phyloP scores from a whole-genome alignment of 208 protist species.

The Crithidia bombi region DNA sequence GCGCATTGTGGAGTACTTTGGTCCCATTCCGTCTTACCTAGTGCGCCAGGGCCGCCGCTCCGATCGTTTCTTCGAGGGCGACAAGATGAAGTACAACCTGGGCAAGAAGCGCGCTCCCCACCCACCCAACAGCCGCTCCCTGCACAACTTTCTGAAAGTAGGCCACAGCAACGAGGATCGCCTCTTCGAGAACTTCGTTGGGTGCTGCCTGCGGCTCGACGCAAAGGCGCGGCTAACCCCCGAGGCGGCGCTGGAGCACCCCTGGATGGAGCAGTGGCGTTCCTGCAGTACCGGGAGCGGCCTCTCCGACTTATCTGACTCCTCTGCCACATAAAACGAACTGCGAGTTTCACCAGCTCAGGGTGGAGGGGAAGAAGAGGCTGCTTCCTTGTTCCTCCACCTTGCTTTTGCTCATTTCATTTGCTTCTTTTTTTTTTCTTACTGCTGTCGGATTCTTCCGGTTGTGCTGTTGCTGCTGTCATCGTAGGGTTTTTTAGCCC shows the following conservation, averaged over 20 bases:
- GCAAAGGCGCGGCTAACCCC: conserved; percentile 74
- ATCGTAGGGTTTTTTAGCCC: no score
- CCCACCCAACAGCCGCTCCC: conserved; percentile 31
- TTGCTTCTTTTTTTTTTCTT: not conserved
- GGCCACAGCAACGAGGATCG: conserved; percentile 33
- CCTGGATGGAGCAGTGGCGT: conserved; percentile 61
- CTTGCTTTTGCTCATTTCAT: no score
- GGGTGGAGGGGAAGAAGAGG: not conserved
- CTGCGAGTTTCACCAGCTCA: not conserved
- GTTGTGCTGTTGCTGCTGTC: no score
- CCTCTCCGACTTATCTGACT: conserved; percentile 11
- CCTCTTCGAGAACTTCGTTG: conserved; percentile 63
- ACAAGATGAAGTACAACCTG: conserved; percentile 25
- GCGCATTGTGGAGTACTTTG: conserved; percentile 85
- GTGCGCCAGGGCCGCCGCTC: conserved; percentile 52
- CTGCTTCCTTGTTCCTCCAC: no score
- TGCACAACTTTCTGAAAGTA: conserved; percentile 49
- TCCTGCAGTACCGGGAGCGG: conserved; percentile 12
- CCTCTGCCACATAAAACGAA: conserved; percentile 8
- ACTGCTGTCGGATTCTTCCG: not conserved
- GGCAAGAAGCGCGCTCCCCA: conserved; percentile 38
- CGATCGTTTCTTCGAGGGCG: conserved; percentile 60
- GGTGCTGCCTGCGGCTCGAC: conserved; percentile 58
- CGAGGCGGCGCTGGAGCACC: conserved; percentile 67
- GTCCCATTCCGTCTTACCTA: conserved; percentile 67